Base-by-base conservation (phyloP, 2,329 filamentous ascomycete species). In the Colletotrichum aenigma region DNA sequence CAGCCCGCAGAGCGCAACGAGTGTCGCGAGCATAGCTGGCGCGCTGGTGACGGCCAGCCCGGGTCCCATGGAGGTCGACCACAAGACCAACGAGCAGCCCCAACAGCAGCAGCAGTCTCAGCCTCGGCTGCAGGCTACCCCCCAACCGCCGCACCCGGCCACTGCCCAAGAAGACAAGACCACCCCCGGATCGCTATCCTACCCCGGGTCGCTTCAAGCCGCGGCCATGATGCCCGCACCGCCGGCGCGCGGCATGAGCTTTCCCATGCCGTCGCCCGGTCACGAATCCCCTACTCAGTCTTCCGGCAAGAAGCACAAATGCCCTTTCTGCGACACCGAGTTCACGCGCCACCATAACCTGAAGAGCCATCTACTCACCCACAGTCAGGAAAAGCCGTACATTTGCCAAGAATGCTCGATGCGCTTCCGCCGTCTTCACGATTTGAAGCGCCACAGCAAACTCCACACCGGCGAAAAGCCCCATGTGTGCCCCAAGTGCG, bases 341-440 rank as follows among this genome's bases (percentile, higher is more conserved):
- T 99, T 99, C 80, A 99, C 97, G 32, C 92, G 97, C 60, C 97
- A 98, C 83, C 97, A 98, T 83, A 98, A 99, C 81, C 91, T 98
- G 32, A 99, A 98, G 87, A 98, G 96, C 79, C 97, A 99, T 86
- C 90, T 99, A 73, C 91, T 99, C 82, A 98, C 97, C 1, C 97
- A 98, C 85, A 98, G 96, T 81, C 96, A 99, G 88, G 97, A 99
- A 85, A 99, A 99, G 85, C 97, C 97, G 0, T 99, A 97, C 82
- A 92, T 97, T 32, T 99, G 97, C 83, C 93, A 95, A 77, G 95
- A 95, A n/a, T 99, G 97, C 83, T 92, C 96, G 80, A 95, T 97
- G 84, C 93, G 96, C 68, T 99, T 99, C 85, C 92, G 97, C 71
- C 93, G 97, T 78, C 89, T 98, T 67, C 97, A 99, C 83, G 97